Base-by-base conservation (phyloP, 2,329 filamentous ascomycete species). In the Chalara sp. region DNA sequence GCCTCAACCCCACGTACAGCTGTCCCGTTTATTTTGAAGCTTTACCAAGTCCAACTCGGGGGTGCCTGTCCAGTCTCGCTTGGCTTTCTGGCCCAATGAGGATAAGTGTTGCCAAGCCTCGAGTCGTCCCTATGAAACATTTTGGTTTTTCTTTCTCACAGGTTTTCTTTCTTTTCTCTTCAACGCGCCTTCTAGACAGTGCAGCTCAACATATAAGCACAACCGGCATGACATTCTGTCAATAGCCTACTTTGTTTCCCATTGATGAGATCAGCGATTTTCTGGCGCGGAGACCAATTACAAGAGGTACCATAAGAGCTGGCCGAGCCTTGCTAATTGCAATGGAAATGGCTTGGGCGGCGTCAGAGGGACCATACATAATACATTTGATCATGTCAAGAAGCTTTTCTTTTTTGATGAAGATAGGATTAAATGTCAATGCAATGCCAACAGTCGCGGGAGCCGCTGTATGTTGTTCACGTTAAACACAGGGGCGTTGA, bases 101-200 rank as follows among this genome's bases (percentile, higher is more conserved):
- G 21, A 21, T 21, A 21, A 21, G 21, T 21, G 21, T 21, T 21
- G 21, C 21, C 21, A 21, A 21, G 21, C 21, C 21, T 21, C 21
- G 21, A 21, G 21, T 21, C 21, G 21, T 21, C 21, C 21, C 21
- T 21, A 21, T 21, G 21, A 21, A 21, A 21, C 21, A 21, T 2
- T 21, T 21, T 21, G 21, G 3, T 21, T 21, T 21, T 21, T 53
- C 45, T 47, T 39, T 48, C 44, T 49, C 50, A 35, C 35, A 37
- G 53, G 33, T 42, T 54, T 31, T 62, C 67, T 70, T 71, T 68
- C 66, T 64, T 63, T 63, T 65, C 63, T 68, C 69, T 68, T 62
- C 74, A 81, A 86, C 84, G 85, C 86, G 79, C 78, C 84, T 83
- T 79, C 76, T 69, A 91, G 88, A 92, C 87, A 92, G 87, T 91